Conservation (phyloP, 306 rosid genomes). For the Prunus davidiana region DNA sequence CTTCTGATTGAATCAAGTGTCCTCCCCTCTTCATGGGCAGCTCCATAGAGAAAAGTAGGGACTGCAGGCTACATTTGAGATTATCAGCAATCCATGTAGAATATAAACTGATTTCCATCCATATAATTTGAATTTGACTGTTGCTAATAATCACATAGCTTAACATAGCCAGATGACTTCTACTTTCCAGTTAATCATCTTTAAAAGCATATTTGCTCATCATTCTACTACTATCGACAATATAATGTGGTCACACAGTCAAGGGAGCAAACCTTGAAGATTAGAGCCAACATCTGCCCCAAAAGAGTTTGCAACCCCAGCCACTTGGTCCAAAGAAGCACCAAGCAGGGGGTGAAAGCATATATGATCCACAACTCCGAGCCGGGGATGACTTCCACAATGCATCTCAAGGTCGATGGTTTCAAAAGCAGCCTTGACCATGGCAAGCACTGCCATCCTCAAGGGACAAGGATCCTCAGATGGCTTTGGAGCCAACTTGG, state of each 20-base stretch:
- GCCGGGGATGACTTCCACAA: slow-evolving; percentile 82
- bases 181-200: too few species aligned
- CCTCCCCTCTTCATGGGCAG: slow-evolving; percentile 73
- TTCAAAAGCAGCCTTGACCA: slow-evolving; percentile 78
- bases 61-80: slow-evolving; percentile 44
- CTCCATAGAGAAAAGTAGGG: slow-evolving; percentile 79
- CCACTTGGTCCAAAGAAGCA: slow-evolving; percentile 65
- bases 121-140: neutral
- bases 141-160: neutral
- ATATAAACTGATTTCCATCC: too few species aligned
- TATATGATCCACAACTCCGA: slow-evolving; percentile 84
- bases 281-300: slow-evolving; percentile 54
- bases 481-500: slow-evolving; percentile 39
- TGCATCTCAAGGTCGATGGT: slow-evolving; percentile 58
- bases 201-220: too few species aligned
- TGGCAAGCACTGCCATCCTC: slow-evolving; percentile 60
- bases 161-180: too few species aligned
- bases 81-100: slow-evolving; percentile 15
- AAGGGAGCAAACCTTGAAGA: slow-evolving; percentile 61
- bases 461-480: slow-evolving; percentile 39
- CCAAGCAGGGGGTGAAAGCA: slow-evolving; percentile 76
- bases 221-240: neutral
- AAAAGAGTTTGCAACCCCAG: slow-evolving; percentile 54
- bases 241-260: neutral
- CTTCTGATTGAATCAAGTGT: slow-evolving; percentile 72